Evolutionary conservation across 1,284 basidiomycete genomes (phyloP).

Genomic region (Jaminaea rosea): DNA sequence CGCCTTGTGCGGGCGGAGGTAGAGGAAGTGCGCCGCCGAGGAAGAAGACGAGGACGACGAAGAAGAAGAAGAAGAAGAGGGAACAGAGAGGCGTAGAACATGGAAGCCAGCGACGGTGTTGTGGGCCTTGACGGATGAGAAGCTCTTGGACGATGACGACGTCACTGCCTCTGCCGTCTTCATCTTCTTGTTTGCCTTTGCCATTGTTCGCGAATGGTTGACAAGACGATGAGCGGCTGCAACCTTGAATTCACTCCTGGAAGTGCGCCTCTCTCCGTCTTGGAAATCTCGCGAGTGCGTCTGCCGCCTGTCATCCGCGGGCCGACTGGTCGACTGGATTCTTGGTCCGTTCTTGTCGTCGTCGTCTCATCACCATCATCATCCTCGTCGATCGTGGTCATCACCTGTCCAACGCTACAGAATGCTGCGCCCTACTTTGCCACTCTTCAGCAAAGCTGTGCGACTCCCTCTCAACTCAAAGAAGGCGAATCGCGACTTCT

Average conservation of each 20-base stretch:
- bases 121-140: no score
- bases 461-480: constrained; percentile 44
- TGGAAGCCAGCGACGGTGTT: not conserved
- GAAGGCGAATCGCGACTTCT: constrained; percentile 45
- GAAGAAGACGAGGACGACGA: not conserved
- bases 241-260: no score
- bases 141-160: no score
- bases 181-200: no score
- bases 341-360: not conserved
- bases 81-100: not conserved
- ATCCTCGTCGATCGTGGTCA: not conserved
- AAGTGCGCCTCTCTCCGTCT: no score
- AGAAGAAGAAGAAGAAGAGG: not conserved
- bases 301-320: no score
- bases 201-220: no score
- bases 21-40: constrained; percentile 14
- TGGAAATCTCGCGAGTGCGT: no score
- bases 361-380: not conserved
- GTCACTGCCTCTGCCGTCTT: no score
- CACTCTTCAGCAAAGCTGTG: constrained; percentile 36
- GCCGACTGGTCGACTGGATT: no score
- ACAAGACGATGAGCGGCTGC: no score
- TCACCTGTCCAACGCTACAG: no score
- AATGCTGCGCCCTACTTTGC: constrained; percentile 34
- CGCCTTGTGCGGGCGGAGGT: constrained; percentile 13